Evolutionary conservation across 208 protist species (phyloP).

Genomic region (Herpetomonas tarakana): DNA sequence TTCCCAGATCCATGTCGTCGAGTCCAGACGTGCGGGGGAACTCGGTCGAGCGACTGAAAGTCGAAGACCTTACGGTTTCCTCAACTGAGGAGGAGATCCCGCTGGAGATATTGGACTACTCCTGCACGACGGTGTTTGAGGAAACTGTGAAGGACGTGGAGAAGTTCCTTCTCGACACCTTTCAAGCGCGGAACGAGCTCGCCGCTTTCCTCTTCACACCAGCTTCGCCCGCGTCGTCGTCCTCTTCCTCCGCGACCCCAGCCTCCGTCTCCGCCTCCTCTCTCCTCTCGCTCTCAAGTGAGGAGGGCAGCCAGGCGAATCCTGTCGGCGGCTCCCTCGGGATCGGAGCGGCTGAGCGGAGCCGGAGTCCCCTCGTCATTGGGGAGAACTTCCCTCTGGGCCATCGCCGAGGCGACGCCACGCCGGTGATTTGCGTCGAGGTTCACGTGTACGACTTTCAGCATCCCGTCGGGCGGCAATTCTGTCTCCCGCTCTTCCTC

Average conservation of each 20-base stretch:
- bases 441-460: conserved; percentile 50
- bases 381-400: not conserved
- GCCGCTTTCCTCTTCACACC: conserved; percentile 29
- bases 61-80: no score
- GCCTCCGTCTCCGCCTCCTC: conserved; percentile 1
- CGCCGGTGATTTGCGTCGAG: conserved; percentile 37
- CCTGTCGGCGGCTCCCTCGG: not conserved
- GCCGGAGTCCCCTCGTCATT: not conserved
- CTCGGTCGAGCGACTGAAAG: no score
- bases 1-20: no score
- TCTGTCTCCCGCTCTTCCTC: conserved; percentile 71
- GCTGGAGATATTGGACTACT: conserved; percentile 75
- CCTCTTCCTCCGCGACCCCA: not conserved
- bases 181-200: conserved; percentile 33
- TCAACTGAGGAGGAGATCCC: conserved; percentile 38
- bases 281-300: conserved; percentile 11
- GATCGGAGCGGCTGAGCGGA: not conserved
- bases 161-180: conserved; percentile 39
- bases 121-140: conserved; percentile 68
- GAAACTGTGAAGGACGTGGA: conserved; percentile 50
- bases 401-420: not conserved
- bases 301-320: not conserved
- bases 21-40: no score
- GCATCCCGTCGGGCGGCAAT: conserved; percentile 55
- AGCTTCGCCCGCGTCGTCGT: not conserved